Percentiles rank a stretch among this genome's conserved stretches.
phyloP scores from a whole-genome alignment of 495 filamentous ascomycete species.

The Parathielavia appendiculata region DNA sequence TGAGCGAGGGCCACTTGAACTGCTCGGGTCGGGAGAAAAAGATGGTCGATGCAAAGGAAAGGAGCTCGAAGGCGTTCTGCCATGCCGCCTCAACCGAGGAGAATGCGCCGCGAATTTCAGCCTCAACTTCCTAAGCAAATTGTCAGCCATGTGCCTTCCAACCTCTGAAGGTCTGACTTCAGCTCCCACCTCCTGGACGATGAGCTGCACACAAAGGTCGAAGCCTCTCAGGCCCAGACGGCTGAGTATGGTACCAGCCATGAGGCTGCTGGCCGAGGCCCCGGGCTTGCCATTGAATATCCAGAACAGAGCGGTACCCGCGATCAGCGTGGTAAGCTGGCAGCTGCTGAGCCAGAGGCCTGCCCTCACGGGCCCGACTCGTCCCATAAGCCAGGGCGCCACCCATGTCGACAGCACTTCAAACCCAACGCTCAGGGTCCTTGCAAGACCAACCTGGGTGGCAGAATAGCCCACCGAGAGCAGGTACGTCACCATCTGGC shows the following conservation, averaged over 20 bases:
- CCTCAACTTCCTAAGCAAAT: constrained; percentile 42
- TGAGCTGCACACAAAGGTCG: constrained; percentile 59
- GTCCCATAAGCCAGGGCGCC: constrained; percentile 46
- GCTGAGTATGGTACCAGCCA: constrained; percentile 51
- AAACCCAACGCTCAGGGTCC: constrained; percentile 35
- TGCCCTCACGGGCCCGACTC: constrained; percentile 52
- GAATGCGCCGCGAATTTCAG: constrained; percentile 50
- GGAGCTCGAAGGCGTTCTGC: constrained; percentile 63
- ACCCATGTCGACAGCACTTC: constrained; percentile 50
- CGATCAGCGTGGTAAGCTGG: constrained; percentile 52
- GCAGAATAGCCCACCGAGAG: constrained; percentile 38
- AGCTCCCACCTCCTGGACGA: constrained; percentile 55
- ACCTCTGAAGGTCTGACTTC: not conserved
- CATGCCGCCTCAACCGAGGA: constrained; percentile 56
- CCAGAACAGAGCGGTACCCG: constrained; percentile 41
- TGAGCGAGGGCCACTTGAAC: constrained; percentile 57
- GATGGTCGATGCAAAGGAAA: constrained; percentile 58
- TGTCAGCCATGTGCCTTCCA: not conserved
- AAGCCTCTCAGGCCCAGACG: constrained; percentile 64
- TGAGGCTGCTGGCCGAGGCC: constrained; percentile 43
- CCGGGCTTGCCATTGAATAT: constrained; percentile 25
- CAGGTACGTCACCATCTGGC: constrained; percentile 58
- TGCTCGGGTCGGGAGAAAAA: constrained; percentile 51
- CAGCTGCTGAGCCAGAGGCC: constrained; percentile 62
- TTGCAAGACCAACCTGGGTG: constrained; percentile 35